These are phyloP conservation scores for Cucurbita argyrosperma DNA, from an alignment of 306 rosid species.

Conservation along the genomic window DNA sequence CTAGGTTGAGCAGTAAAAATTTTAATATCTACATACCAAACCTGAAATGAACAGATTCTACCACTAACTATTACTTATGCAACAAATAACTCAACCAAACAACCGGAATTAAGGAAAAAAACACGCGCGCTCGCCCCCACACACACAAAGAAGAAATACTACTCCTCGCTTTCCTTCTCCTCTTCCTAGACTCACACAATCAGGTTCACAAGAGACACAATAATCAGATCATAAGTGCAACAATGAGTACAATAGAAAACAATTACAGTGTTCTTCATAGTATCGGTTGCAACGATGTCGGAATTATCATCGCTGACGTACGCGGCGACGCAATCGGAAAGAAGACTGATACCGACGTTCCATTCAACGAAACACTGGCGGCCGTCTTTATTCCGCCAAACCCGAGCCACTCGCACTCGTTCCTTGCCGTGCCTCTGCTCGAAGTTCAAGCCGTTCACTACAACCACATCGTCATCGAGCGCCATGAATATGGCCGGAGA, in stretches of 20 bases:
- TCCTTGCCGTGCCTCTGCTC: conserved; percentile 84
- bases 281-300: conserved; percentile 82
- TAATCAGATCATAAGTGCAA: neutral
- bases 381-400: conserved; percentile 49
- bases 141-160: neutral
- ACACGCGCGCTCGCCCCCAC: neutral
- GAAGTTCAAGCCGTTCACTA: conserved; percentile 38
- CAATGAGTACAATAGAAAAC: neutral
- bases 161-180: neutral
- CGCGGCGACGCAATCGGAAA: conserved; percentile 60
- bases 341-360: conserved; percentile 57
- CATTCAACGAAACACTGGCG: conserved; percentile 64
- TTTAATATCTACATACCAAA: neutral
- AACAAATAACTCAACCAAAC: neutral
- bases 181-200: neutral
- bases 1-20: neutral
- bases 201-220: neutral
- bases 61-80: neutral
- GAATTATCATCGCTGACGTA: conserved; percentile 58
- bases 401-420: conserved; percentile 74
- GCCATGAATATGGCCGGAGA: conserved; percentile 22
- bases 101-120: neutral
- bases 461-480: neutral
- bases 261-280: conserved; percentile 81
- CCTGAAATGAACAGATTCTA: neutral